A percentile compares a stretch with the other conserved stretches of the same genome.
phyloP scores from a whole-genome alignment of 495 filamentous ascomycete genomes.

The Penicillium canariense region DNA sequence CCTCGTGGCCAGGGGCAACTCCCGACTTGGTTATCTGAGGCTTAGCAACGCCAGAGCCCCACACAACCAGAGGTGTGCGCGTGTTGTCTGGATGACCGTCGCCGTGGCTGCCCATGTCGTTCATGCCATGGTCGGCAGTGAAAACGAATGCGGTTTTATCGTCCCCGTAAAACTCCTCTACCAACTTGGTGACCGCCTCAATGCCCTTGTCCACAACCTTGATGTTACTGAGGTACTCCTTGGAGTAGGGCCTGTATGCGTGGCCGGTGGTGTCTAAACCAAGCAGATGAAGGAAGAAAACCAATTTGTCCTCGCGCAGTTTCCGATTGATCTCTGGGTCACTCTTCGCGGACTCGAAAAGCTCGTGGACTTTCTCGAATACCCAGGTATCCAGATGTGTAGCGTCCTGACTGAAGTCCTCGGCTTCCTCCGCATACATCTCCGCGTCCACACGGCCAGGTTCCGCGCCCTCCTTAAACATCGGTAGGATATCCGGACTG shows the following conservation, averaged over 20 bases:
- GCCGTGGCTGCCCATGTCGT: conserved; percentile 95
- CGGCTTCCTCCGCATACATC: conserved; percentile 77
- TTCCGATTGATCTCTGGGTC: conserved; percentile 74
- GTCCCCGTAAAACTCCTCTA: conserved; percentile 90
- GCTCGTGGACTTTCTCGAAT: conserved; percentile 84
- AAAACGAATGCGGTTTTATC: conserved; percentile 93
- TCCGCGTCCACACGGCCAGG: conserved; percentile 81
- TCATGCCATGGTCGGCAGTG: conserved; percentile 99
- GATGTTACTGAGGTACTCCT: conserved; percentile 93
- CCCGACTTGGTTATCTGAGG: conserved; percentile 56
- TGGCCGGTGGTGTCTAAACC: conserved; percentile 95
- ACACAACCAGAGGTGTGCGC: conserved; percentile 86
- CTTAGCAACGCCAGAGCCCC: conserved; percentile 88
- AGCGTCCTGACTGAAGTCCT: conserved; percentile 87
- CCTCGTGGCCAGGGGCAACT: conserved; percentile 74
- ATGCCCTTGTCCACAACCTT: conserved; percentile 91
- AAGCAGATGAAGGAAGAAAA: conserved; percentile 97
- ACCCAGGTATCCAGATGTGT: conserved; percentile 87
- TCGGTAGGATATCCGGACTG: conserved; percentile 93
- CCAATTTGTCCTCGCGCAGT: conserved; percentile 78
- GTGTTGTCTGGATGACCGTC: conserved; percentile 99
- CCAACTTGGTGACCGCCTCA: conserved; percentile 72
- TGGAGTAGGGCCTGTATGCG: conserved; percentile 83
- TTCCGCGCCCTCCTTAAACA: conserved; percentile 95
- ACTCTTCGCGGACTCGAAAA: conserved; percentile 75